Evolutionary conservation across 1,284 basidiomycete species (phyloP).

Genomic region (Thecaphora frezii): DNA sequence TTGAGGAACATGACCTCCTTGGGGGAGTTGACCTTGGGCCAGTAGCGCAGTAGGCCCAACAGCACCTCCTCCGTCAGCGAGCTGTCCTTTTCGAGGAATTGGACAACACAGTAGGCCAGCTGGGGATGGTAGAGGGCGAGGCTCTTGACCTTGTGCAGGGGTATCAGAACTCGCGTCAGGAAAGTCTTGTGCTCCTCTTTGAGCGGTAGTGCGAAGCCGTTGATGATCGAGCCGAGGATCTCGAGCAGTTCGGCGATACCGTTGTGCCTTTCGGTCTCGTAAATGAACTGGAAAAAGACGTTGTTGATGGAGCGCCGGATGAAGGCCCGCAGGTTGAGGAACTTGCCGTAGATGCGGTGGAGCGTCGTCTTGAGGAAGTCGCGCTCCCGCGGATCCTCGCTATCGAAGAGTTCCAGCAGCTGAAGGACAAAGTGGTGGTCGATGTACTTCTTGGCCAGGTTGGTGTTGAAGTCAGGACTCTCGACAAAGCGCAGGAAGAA

Average conservation of each 20-base stretch:
- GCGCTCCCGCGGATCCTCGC: slow-evolving; percentile 96
- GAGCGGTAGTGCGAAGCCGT: slow-evolving; percentile 94
- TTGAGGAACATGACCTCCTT: slow-evolving; percentile 99
- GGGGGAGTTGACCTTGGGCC: slow-evolving; percentile 99
- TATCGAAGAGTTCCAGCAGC: slow-evolving; percentile 96
- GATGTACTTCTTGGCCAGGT: slow-evolving; percentile 94
- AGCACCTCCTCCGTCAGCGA: slow-evolving; percentile 91
- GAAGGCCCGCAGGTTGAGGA: slow-evolving; percentile 96
- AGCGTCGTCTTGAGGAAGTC: slow-evolving; percentile 99
- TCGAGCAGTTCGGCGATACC: slow-evolving; percentile 98
- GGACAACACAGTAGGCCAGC: slow-evolving; percentile 96
- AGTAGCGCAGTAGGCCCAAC: slow-evolving; percentile 88
- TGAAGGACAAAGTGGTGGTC: slow-evolving; percentile 92
- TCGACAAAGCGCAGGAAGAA: slow-evolving; percentile 99
- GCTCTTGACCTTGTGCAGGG: slow-evolving; percentile 96
- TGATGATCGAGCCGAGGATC: slow-evolving; percentile 99
- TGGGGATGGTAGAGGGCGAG: slow-evolving; percentile 97
- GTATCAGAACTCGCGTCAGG: slow-evolving; percentile 91
- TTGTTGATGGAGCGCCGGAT: slow-evolving; percentile 99
- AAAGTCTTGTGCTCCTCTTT: slow-evolving; percentile 99
- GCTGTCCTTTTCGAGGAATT: slow-evolving; percentile 97
- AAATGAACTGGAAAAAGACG: slow-evolving; percentile 98
- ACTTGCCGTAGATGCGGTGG: slow-evolving; percentile 99
- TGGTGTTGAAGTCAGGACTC: slow-evolving; percentile 96
- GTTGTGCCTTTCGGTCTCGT: slow-evolving; percentile 98